A percentile compares a stretch with the other conserved stretches of the same genome.
Conservation (phyloP, 805 yeast species). For the Candida namnaoensis region DNA sequence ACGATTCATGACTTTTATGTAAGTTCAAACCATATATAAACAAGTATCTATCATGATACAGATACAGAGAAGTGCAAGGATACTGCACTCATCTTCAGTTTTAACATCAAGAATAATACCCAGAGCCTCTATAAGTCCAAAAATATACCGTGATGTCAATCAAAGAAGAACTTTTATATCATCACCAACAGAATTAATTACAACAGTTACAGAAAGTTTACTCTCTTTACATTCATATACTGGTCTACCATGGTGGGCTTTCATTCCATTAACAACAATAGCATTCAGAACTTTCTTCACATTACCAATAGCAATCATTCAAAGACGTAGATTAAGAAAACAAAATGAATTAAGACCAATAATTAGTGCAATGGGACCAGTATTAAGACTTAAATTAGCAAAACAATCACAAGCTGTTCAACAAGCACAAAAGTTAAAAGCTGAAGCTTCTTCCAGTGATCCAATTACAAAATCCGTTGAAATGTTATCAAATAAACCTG, state of each 20-base stretch:
- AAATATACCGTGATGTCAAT: not conserved
- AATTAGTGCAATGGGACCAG: constrained; percentile 66
- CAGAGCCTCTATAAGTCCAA: not conserved
- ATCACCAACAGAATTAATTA: constrained; percentile 6
- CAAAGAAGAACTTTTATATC: constrained; percentile 4
- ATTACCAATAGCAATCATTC: constrained; percentile 68
- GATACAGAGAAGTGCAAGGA: too few species aligned
- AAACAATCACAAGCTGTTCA: constrained; percentile 14
- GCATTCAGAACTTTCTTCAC: constrained; percentile 59
- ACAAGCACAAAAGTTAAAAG: constrained; percentile 17
- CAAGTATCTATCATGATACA: too few species aligned
- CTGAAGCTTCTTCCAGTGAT: constrained; percentile 2
- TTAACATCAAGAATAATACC: constrained; percentile 6
- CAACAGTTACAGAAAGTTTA: constrained; percentile 22
- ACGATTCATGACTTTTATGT: too few species aligned
- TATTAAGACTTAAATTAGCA: constrained; percentile 47
- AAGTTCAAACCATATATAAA: too few species aligned
- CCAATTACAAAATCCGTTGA: constrained; percentile 8
- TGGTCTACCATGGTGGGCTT: constrained; percentile 75
- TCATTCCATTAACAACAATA: constrained; percentile 70
- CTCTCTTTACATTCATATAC: constrained; percentile 42
- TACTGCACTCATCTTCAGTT: too few species aligned
- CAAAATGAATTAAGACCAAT: constrained; percentile 71
- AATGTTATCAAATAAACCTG: constrained; percentile 15
- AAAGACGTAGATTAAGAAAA: constrained; percentile 57